Base-by-base conservation (phyloP, 1,284 basidiomycete species). In the Inonotus obliquus region DNA sequence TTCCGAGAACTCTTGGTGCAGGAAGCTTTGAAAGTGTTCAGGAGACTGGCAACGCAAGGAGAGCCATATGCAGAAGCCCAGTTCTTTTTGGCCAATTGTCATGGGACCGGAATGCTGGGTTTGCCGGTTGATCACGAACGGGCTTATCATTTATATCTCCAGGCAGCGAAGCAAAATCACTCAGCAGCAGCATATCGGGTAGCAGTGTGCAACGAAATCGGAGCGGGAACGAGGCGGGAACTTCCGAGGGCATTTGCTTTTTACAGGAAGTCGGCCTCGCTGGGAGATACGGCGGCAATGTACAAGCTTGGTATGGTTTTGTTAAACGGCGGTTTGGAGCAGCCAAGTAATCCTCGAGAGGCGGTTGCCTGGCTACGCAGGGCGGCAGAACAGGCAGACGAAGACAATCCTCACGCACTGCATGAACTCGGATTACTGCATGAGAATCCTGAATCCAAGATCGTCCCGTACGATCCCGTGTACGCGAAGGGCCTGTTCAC, bases 241-340 rank as follows among this genome's bases (percentile, higher is more conserved):
- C 87, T 89, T 1, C 81, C 87, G 32, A 85, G 96, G 38, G 96
- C 96, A 2, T 88, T 96, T 48, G 87, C 96, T 14, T 98, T 99
- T 74, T 99, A 98, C 76, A 87, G 96, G 65, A 98, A 99, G 76
- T 92, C 97, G 1, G 94, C 94, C 1, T 94, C 94, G 0, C 77
- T 99, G 35, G 96, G 96, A 37, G 97, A 99, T 73, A 98, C 96
- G 0, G 89, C 96, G 45, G 97, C 96, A 1, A 99, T 99, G 97
- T 99, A 98, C 80, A 99, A 99, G 75, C 85, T 99, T 14, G 96
- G 95, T 14, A 95, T 98, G 89, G 93, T 98, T 64, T 80, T 98
- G 49, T 81, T 99, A 17, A 85, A 92, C 52, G 96, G 96, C 2
- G 75, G 88, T 27, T 80, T 98, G 25, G 91, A 88, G 17, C 94